Conservation (phyloP, 2,329 filamentous ascomycete genomes). For the Apiospora kogelbergensis region DNA sequence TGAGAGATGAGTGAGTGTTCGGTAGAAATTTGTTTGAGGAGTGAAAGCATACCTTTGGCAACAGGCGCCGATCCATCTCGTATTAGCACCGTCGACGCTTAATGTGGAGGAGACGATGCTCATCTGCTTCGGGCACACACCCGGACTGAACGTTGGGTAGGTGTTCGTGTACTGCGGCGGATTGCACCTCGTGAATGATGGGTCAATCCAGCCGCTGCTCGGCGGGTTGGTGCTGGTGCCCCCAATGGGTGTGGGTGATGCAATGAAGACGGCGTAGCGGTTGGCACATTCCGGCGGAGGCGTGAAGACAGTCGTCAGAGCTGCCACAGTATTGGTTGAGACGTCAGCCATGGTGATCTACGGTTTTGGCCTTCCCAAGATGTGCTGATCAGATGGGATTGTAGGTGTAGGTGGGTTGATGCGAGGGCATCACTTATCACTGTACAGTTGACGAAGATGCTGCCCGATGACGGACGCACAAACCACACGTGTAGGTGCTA, state of each 20-base stretch:
- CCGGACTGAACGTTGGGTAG: conserved; percentile 29
- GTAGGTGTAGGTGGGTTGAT: background rate
- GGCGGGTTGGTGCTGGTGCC: conserved; percentile 26
- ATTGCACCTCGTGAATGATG: conserved; percentile 28
- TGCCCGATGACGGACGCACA: background rate
- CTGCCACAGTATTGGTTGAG: conserved; percentile 18
- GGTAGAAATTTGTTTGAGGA: background rate
- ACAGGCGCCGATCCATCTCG: conserved; percentile 27
- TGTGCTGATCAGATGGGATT: background rate
- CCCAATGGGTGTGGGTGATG: conserved; percentile 17
- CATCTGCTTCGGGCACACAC: conserved; percentile 30
- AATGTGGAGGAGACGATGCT: conserved; percentile 21
- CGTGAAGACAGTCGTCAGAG: conserved; percentile 28
- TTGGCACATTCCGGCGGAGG: conserved; percentile 25
- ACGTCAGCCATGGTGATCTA: background rate
- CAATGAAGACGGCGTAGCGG: conserved; percentile 29
- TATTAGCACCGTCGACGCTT: conserved; percentile 16
- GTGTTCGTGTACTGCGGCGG: conserved; percentile 25
- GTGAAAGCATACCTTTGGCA: conserved; percentile 26
- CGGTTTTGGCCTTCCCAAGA: background rate
- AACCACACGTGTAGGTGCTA: background rate
- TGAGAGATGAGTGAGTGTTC: background rate
- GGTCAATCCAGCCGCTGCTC: conserved; percentile 31
- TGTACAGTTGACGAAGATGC: background rate
- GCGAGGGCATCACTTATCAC: background rate